A percentile compares a stretch with the other conserved stretches of the same genome.
Evolutionary conservation across 2,329 filamentous ascomycete genomes (phyloP).

Genomic region (Volutella citrinella): DNA sequence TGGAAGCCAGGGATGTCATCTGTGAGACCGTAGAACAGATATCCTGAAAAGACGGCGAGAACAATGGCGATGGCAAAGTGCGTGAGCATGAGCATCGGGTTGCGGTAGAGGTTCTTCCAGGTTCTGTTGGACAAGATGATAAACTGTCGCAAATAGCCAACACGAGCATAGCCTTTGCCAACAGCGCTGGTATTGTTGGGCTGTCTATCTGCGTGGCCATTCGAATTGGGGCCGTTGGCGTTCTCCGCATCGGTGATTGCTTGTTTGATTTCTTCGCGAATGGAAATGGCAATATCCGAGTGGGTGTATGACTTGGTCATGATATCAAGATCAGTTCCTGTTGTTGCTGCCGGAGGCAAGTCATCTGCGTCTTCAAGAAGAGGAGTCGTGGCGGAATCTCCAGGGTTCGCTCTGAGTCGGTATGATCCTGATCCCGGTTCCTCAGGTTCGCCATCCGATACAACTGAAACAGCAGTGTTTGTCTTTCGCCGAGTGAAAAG

Average conservation of each 20-base stretch:
- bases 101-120: slow-evolving; percentile 96
- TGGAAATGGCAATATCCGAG: slow-evolving; percentile 72
- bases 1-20: slow-evolving; percentile 98
- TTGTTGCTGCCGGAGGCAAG: slow-evolving; percentile 55
- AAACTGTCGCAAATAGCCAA: slow-evolving; percentile 80
- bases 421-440: slow-evolving; percentile 50
- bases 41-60: slow-evolving; percentile 89
- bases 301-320: slow-evolving; percentile 72
- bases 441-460: slow-evolving; percentile 51
- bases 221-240: slow-evolving; percentile 63
- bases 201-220: slow-evolving; percentile 47
- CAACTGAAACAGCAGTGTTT: slow-evolving; percentile 61
- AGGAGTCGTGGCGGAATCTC: slow-evolving; percentile 48
- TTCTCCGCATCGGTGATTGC: slow-evolving; percentile 62
- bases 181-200: slow-evolving; percentile 57
- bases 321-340: slow-evolving; percentile 75
- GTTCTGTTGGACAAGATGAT: slow-evolving; percentile 84
- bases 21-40: slow-evolving; percentile 92
- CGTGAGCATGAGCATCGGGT: slow-evolving; percentile 96
- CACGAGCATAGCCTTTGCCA: slow-evolving; percentile 77
- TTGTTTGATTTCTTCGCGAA: slow-evolving; percentile 74
- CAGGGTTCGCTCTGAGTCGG: slow-evolving; percentile 47
- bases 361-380: slow-evolving; percentile 69
- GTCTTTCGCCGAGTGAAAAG: slow-evolving; percentile 79
- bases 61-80: slow-evolving; percentile 97